Evolutionary conservation across 1,139 yeast species (phyloP), one percentile per base, ranked within the genome.

Genomic region (Debaryomyces coudertii): DNA sequence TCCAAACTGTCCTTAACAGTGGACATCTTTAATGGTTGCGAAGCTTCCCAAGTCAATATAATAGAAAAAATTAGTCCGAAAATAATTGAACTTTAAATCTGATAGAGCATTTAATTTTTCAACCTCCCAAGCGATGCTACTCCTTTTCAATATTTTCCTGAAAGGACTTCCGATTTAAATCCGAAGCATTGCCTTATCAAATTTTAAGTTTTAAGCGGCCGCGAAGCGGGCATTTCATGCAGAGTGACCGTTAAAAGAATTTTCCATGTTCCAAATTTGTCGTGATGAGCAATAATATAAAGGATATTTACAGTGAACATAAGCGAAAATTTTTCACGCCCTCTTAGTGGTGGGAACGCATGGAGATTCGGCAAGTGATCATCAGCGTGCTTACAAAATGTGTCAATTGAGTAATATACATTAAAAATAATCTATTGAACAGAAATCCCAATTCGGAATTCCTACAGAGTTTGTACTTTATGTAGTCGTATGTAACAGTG

Each of bases 1-100:
- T 55, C 60, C 20, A 61, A 51, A 33, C 55, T 57, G 46, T 58
- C 58, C 37, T 47, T 53, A 34, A 30, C 22, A 12, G 14, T 12
- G n/a, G 36, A 14, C 30, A 31, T 42, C 20, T 16, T 41, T 23
- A 7, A 9, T 29, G 16, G 7, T 8, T 9, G 16, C 5, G 6
- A 12, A 12, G 11, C 6, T 22, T 14, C n/a, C 20, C 5, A 5
- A 30, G 16, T 15, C 12, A 12, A 12, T 9, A 30, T 15, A 30
- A 4, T 16, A 4, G 35, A 30, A 9, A 25, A 5, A 25, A 9
- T 25, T 25, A 25, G 11, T 25, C 12, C 12, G 5, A 30, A 16
- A 20, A 5, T 5, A 20, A 20, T 20, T 20, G 22, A 5, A 20
- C 22, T 20, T 6, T 30, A 8, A 9, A 30, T 4, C 4, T 30